Base-by-base conservation (phyloP, 495 filamentous ascomycete genomes). In the Aspergillus asperescens region DNA sequence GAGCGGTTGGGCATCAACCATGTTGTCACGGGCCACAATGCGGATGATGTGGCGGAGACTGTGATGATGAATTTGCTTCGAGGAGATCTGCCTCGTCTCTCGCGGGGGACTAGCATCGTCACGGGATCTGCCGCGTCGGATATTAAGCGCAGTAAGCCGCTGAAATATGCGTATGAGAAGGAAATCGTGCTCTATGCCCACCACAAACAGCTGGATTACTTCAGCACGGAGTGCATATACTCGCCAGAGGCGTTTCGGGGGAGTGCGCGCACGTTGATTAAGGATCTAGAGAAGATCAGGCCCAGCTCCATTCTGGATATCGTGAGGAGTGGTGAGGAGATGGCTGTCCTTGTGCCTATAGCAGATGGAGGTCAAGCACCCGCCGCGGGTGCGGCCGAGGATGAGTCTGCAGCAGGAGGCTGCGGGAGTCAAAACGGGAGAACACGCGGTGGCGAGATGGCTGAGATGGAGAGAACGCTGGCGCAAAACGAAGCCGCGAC, bases 151-250 rank as follows among this genome's bases (percentile, higher is more conserved):
- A 92, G 87, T 64, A 98, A 98, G 71, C 93, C 93, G 31, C 75
- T 98, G 24, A 98, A 97, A 70, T 98, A 96, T 64, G 90, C 92
- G 0, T 98, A 96, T 62, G 94, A 98, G 66, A 98, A 98, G 73
- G 93, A 98, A 61, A 98, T 98, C 52, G 93, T 98, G 7, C 76
- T 97, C 10, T 98, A 98, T 65, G 93, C 93, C 15, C 88, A 96
- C 58, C 90, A 98, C 71, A 92, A 91, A 63, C 87, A 89, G 63
- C 77, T 98, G 52, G 93, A 97, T 66, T 98, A 98, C 70, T 98
- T 98, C 71, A 92, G 83, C 56, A 98, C 93, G 0, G 93, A 98
- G 72, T 98, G 93, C 73, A 90, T 97, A 48, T 98, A 98, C 71
- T 95, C 89, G 43, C 93, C 93, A 0, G 93, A 98, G 72, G 93